phyloP scores from a whole-genome alignment of 768 basidiomycete species.

The Sistotremastrum suecicum region DNA sequence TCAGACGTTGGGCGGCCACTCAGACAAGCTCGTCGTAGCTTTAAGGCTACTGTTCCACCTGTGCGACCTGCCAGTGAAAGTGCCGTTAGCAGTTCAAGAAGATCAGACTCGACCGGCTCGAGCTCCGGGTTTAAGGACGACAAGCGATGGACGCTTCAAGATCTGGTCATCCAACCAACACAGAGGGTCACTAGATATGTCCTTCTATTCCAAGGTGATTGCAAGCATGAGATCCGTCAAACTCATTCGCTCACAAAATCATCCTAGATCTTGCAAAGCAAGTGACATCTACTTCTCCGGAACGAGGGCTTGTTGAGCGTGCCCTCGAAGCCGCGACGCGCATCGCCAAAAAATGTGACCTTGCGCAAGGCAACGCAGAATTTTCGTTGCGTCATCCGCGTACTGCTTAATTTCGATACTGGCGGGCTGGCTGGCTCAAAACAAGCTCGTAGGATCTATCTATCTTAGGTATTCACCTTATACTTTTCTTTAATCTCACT shows the following conservation, averaged over 20 bases:
- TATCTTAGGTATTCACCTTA: too few relatives aligned
- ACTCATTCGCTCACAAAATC: not conserved
- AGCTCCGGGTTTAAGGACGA: slow-evolving; percentile 7
- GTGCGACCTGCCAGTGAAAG: not conserved
- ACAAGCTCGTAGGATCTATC: too few relatives aligned
- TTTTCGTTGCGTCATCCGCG: slow-evolving; percentile 12
- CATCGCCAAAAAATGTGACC: slow-evolving; percentile 49
- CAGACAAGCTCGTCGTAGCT: not conserved
- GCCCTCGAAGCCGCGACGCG: slow-evolving; percentile 41
- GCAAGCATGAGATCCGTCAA: too few relatives aligned
- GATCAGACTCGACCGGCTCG: not conserved
- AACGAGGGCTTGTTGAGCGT: slow-evolving; percentile 38
- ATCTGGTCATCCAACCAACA: slow-evolving; percentile 48
- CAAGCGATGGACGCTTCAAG: slow-evolving; percentile 27
- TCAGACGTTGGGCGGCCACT: not conserved
- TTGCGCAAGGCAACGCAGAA: slow-evolving; percentile 40
- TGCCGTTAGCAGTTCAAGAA: not conserved
- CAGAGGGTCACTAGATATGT: slow-evolving; percentile 54
- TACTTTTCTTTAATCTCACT: too few relatives aligned
- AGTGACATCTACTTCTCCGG: slow-evolving; percentile 33
- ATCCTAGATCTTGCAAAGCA: slow-evolving; percentile 34
- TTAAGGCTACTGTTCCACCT: too few relatives aligned
- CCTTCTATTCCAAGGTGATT: slow-evolving; percentile 42
- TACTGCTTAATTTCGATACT: too few relatives aligned
- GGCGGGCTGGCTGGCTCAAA: too few relatives aligned